Conservation (phyloP, 345 rosid genomes). For the Mercurialis annua region DNA sequence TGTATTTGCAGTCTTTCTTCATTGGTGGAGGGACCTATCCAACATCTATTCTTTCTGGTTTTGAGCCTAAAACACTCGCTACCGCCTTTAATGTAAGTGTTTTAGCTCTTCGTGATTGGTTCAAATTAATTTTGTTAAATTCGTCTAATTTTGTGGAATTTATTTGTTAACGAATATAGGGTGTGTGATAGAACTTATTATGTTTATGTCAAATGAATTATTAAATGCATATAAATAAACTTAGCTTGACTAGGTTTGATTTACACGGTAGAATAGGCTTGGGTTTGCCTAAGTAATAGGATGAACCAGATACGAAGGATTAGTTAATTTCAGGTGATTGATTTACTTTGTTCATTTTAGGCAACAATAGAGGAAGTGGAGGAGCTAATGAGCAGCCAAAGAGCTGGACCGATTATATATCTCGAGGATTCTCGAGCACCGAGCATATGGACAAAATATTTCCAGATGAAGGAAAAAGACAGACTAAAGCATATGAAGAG, state of each 20-base stretch:
- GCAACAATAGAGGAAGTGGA: constrained; percentile 41
- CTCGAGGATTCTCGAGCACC: constrained; percentile 42
- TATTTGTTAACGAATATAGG: too few relatives aligned
- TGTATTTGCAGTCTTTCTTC: constrained; percentile 63
- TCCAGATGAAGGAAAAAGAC: constrained; percentile 43
- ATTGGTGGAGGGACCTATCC: constrained; percentile 71
- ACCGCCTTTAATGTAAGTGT: constrained; percentile 77
- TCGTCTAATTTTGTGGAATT: too few relatives aligned
- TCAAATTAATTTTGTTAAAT: too few relatives aligned
- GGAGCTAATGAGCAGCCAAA: constrained; percentile 39
- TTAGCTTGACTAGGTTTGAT: too few relatives aligned
- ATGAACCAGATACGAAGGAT: too few relatives aligned
- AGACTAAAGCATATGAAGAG: constrained; percentile 52
- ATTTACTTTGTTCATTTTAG: constrained; percentile 27
- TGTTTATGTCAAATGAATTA: too few relatives aligned
- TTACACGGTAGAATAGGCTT: too few relatives aligned
- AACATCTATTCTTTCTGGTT: constrained; percentile 60
- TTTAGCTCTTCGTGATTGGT: too few relatives aligned
- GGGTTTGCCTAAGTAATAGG: too few relatives aligned
- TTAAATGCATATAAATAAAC: too few relatives aligned
- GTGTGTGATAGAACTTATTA: too few relatives aligned
- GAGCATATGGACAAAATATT: constrained; percentile 50
- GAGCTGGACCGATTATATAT: constrained; percentile 59
- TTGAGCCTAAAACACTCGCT: constrained; percentile 53
- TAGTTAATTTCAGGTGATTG: not conserved